These are phyloP conservation scores for Sonneratia alba DNA, from an alignment of 345 rosid species.

Conservation along the genomic window DNA sequence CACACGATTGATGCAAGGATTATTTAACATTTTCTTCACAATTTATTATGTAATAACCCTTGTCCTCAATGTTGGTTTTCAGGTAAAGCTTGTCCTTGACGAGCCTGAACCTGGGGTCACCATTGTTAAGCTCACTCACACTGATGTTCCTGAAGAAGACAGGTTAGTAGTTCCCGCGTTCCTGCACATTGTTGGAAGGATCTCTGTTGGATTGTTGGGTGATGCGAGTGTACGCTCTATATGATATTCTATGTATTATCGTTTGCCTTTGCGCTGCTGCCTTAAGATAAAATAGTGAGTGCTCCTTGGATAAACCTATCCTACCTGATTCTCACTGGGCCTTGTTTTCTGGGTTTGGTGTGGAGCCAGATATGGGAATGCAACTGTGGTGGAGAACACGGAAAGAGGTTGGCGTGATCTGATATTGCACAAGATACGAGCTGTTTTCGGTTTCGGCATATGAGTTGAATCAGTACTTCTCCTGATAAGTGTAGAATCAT, in stretches of 20 bases:
- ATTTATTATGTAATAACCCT: not conserved
- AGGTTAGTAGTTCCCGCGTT: conserved; percentile 29
- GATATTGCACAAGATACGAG: conserved; percentile 77
- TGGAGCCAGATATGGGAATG: conserved; percentile 71
- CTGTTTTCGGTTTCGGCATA: conserved; percentile 82
- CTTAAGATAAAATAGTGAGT: not conserved
- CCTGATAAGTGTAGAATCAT: not conserved
- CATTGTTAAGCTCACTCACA: conserved; percentile 55
- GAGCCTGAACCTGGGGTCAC: conserved; percentile 88
- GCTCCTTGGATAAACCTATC: not conserved
- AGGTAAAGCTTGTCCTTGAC: conserved; percentile 64
- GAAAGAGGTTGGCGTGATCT: conserved; percentile 97
- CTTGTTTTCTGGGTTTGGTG: not conserved
- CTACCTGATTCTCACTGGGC: not conserved
- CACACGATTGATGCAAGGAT: not conserved
- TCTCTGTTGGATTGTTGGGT: not conserved
- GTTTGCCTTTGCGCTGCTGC: not conserved
- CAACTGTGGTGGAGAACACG: conserved; percentile 86
- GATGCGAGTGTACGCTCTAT: not conserved
- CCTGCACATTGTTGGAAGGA: not conserved
- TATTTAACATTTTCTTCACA: too few species aligned
- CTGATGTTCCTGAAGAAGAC: conserved; percentile 87
- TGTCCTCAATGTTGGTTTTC: conserved; percentile 10
- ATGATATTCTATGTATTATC: not conserved
- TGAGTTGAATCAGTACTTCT: conserved; percentile 14